Base-by-base conservation (phyloP, 768 basidiomycete genomes). In the Russula lepida region DNA sequence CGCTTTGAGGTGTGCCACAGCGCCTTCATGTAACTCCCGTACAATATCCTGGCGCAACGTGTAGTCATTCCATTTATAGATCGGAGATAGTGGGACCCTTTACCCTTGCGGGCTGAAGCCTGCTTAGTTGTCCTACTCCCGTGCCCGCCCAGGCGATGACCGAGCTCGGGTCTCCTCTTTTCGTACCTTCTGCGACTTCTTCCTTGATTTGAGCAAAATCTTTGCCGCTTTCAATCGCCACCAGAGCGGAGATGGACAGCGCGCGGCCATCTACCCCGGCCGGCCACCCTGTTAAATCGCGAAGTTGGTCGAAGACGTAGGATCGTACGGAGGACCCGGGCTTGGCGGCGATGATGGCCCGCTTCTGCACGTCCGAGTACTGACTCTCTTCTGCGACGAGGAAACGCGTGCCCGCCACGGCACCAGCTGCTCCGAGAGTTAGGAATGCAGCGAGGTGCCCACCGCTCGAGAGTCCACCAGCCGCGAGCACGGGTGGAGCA, bases 341-440 rank as follows among this genome's bases (percentile, higher is more conserved):
- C 28, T 39, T 66, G 15, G 72, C 73, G 12, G 54, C 68, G 15
- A 72, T 50, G 58, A 78, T 60, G 2, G 71, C 66, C 11, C 68
- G 60, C 68, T 77, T 78, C 59, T 73, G 70, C 9, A 56, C 61
- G 5, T 60, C 58, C 6, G 74, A 57, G 67, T 74, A 76, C 35
- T 65, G 71, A 64, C 84, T 79, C 73, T 91, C 88, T 4, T 79
- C 77, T 1, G 87, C 81, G 61, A 86, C 75, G 51, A 88, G 72
- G 68, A 92, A 89, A 7, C 88, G 85, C 0, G 91, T 92, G 55
- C 91, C 91, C 23, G 85, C 68, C 32, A 85, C 85, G 11, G 74
- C 84, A 3, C 86, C 91, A 25, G 83, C 74, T 2, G 83, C 86
- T 15, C 89, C 89, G 35, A 87, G 77, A 6, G 79, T 71, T 57